Conservation (phyloP, 768 basidiomycete genomes). For the Cystofilobasidium ferigula region DNA sequence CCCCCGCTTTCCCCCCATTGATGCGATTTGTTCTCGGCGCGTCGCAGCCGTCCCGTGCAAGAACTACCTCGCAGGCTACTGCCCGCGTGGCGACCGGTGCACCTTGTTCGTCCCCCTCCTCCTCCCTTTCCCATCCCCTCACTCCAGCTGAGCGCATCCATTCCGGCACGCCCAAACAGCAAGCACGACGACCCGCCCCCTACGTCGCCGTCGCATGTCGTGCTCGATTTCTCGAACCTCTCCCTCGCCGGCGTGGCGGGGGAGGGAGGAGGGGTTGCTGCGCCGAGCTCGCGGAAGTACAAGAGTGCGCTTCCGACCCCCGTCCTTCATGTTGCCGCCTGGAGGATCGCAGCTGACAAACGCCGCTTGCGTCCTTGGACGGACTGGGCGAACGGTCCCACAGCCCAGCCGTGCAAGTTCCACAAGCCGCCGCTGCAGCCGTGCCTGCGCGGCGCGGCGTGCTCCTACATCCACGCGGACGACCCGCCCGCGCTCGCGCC, state of each 20-base stretch:
- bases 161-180: neutral
- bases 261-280: neutral
- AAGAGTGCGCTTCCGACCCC: neutral
- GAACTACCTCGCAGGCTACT: neutral
- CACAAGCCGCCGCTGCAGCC: neutral
- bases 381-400: too few species aligned
- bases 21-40: too few species aligned
- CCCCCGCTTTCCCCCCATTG: too few species aligned
- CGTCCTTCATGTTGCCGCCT: too few species aligned
- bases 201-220: neutral
- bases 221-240: neutral
- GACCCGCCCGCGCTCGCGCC: neutral
- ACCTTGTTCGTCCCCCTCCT: neutral
- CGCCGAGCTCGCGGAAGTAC: neutral
- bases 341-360: too few species aligned
- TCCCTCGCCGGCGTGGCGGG: neutral
- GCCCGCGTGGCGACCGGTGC: neutral
- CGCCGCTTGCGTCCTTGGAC: too few species aligned
- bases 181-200: neutral
- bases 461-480: neutral
- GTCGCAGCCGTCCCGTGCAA: neutral
- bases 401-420: neutral
- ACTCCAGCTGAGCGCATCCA: neutral
- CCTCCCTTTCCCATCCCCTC: neutral
- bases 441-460: neutral